Conservation (phyloP, 495 filamentous ascomycete species). For the Astrothelium macrocarpum region DNA sequence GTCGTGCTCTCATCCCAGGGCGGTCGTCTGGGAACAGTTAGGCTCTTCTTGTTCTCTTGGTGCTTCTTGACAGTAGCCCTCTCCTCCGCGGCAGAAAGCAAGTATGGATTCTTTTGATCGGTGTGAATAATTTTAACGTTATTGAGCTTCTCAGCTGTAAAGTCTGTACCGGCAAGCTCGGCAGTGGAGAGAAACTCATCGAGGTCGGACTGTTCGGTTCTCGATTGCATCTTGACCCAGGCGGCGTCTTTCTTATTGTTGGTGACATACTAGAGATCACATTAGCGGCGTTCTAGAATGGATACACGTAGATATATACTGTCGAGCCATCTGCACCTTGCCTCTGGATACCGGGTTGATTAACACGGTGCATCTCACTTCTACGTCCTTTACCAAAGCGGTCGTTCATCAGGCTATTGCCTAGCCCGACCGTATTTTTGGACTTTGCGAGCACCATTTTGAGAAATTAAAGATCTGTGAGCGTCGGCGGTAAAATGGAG, state of each 20-base stretch:
- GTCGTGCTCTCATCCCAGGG: slow-evolving; percentile 81
- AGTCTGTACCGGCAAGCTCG: slow-evolving; percentile 93
- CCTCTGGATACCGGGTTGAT: slow-evolving; percentile 41
- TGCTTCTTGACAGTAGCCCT: slow-evolving; percentile 68
- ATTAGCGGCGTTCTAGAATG: not conserved
- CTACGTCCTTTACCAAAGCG: slow-evolving; percentile 85
- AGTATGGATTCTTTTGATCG: slow-evolving; percentile 89
- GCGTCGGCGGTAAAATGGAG: not conserved
- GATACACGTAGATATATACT: slow-evolving; percentile 14
- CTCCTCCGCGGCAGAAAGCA: slow-evolving; percentile 84
- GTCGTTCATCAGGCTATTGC: slow-evolving; percentile 82
- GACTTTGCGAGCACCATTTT: slow-evolving; percentile 92
- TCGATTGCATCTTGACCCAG: slow-evolving; percentile 95
- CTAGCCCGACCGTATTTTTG: slow-evolving; percentile 87
- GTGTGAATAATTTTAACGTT: slow-evolving; percentile 97
- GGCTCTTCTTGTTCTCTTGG: slow-evolving; percentile 56
- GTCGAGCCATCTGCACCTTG: slow-evolving; percentile 51
- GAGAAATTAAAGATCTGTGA: slow-evolving; percentile 12
- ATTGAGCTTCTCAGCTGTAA: slow-evolving; percentile 97
- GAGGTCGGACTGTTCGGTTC: slow-evolving; percentile 92
- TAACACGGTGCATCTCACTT: slow-evolving; percentile 39
- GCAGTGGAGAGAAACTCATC: slow-evolving; percentile 82
- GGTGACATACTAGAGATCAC: slow-evolving; percentile 28
- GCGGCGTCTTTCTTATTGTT: slow-evolving; percentile 59
- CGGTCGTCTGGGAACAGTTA: slow-evolving; percentile 87